These are phyloP conservation scores for Vishniacozyma victoriae DNA, from an alignment of 768 basidiomycete species.

Conservation along the genomic window DNA sequence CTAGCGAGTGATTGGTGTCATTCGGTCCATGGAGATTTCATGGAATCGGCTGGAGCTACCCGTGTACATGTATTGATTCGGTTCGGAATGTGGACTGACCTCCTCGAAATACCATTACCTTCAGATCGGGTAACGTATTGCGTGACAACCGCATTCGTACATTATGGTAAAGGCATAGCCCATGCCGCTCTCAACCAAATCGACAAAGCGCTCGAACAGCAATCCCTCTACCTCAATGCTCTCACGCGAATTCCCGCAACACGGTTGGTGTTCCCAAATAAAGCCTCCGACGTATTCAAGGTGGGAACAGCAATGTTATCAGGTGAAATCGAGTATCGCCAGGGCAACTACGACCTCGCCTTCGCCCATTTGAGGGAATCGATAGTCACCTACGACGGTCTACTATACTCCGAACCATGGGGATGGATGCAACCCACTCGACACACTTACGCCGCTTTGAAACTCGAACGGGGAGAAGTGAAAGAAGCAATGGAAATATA, in stretches of 20 bases:
- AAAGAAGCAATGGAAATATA: conserved; percentile 26
- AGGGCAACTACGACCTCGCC: conserved; percentile 23
- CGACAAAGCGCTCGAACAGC: conserved; percentile 16
- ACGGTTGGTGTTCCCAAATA: conserved; percentile 29
- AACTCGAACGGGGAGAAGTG: conserved; percentile 29
- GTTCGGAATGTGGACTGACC: conserved; percentile 36
- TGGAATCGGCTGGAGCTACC: conserved; percentile 11
- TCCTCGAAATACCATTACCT: conserved; percentile 10
- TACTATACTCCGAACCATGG: conserved; percentile 38
- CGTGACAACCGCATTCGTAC: conserved; percentile 16
- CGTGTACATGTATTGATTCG: conserved; percentile 31
- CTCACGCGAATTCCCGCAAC: conserved; percentile 12
- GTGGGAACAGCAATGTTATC: conserved; percentile 31
- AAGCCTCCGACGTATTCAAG: conserved; percentile 10
- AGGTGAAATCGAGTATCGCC: conserved; percentile 40
- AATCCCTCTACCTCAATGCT: conserved; percentile 4
- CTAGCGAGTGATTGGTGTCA: not conserved
- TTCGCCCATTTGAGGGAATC: conserved; percentile 30
- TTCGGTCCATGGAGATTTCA: no score
- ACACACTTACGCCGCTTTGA: conserved; percentile 35
- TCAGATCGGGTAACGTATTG: conserved; percentile 17
- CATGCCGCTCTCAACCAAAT: conserved; percentile 18
- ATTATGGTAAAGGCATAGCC: conserved; percentile 31
- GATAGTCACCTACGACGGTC: conserved; percentile 21
- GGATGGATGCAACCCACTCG: conserved; percentile 36